phyloP scores from a whole-genome alignment of 202 grass and related monocot species.

The Alloteropsis angusta region DNA sequence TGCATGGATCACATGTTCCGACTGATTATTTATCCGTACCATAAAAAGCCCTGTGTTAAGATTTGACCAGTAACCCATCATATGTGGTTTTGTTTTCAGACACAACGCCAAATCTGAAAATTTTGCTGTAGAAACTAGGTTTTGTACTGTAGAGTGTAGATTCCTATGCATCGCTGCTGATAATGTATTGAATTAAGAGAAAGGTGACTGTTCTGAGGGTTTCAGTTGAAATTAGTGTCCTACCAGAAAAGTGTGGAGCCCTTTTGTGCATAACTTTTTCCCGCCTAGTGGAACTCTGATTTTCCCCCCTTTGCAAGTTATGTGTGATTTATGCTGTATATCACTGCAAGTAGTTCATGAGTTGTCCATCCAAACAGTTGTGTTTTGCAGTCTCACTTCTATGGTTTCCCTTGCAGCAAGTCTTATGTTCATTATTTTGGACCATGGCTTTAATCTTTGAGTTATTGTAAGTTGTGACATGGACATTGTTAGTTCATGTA shows the following conservation, averaged over 20 bases:
- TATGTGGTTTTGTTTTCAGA: not conserved
- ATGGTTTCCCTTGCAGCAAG: not conserved
- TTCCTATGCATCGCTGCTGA: not conserved
- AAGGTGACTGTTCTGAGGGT: not conserved
- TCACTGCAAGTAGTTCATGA: not conserved
- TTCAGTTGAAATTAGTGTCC: not conserved
- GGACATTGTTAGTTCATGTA: not conserved
- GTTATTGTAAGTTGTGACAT: not conserved
- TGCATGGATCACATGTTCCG: not conserved
- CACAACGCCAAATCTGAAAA: not conserved
- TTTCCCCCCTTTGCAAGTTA: not conserved
- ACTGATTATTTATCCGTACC: not conserved
- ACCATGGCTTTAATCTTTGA: not conserved
- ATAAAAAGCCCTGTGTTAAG: not conserved
- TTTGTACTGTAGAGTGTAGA: not conserved
- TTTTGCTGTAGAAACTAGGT: not conserved
- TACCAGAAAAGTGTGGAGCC: not conserved
- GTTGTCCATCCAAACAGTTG: not conserved
- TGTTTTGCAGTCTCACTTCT: not conserved
- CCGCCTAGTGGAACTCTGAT: not conserved
- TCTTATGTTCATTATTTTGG: not conserved
- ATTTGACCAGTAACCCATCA: not conserved
- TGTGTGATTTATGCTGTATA: not conserved
- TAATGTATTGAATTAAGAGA: not conserved
- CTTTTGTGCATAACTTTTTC: not conserved